Evolutionary conservation across 2,329 filamentous ascomycete species (phyloP), one percentile per base, ranked within the genome.

Genomic region (Cercospora sp.): DNA sequence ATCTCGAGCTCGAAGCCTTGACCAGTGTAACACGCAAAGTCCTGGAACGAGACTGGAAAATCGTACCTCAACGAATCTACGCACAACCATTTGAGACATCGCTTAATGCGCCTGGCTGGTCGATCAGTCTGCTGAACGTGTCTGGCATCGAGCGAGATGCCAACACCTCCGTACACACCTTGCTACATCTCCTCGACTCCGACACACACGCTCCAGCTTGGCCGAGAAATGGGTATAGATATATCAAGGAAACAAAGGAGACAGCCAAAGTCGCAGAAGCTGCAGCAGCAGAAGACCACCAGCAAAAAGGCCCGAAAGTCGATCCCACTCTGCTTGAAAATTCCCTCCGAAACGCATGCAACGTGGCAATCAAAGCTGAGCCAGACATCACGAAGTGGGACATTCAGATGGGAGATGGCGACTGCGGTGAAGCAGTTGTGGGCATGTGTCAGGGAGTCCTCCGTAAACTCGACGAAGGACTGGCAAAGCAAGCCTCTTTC

Each of bases 311-410:
- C 2, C 77, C 77, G 1, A 71, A 62, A 28, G 71, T 79, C 4
- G 73, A 79, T 64, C 62, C 73, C 24, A 26, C 63, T 1, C 66
- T 66, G 0, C 63, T 84, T 18, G 79, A 82, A 40, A 75, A 77
- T 8, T 80, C 81, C 0, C 73, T 85, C 0, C 74, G 78, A 4
- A 77, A 71, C 65, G 83, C 82, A 28, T 84, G 82, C 74, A 77
- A 79, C 16, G 80, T 80, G 2, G 82, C 88, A 2, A 80, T 89
- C 57, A 80, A 80, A 8, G 87, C 88, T 3, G 88, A 90, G 76
- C 87, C 87, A 0, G 85, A 89, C 66, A 79, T 90, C 53, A 90
- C 88, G 0, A 84, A 81, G 69, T 89, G 86, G 84, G 87, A 90
- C 76, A 88, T 85, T 4, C 77, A 87, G 58, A 87, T 89, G 83